These are phyloP conservation scores for Pythium dissimile DNA, from an alignment of 352 stramenopile species.

Conservation along the genomic window DNA sequence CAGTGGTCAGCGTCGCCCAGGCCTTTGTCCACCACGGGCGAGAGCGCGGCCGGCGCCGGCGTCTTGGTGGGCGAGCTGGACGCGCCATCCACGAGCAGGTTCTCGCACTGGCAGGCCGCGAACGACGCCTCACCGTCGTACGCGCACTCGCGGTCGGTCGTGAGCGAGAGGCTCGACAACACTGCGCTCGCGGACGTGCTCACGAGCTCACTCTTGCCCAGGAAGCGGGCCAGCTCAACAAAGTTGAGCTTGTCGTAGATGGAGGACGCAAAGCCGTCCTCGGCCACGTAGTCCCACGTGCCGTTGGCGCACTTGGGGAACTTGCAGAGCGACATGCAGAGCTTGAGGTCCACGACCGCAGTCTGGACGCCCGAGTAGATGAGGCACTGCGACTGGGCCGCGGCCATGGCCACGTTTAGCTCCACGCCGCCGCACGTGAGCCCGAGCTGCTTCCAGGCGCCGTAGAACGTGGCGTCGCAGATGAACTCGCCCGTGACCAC, in stretches of 20 bases:
- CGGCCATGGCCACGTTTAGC: slow-evolving; percentile 45
- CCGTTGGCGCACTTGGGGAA: slow-evolving; percentile 73
- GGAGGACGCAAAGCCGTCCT: slow-evolving; percentile 59
- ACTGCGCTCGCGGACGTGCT: slow-evolving; percentile 32
- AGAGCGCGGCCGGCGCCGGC: slow-evolving; percentile 9
- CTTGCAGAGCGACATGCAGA: slow-evolving; percentile 78
- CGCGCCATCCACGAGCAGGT: slow-evolving; percentile 21
- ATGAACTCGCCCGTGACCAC: slow-evolving; percentile 50
- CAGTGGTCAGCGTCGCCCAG: slow-evolving; percentile 64
- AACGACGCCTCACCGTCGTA: slow-evolving; percentile 62
- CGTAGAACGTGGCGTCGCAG: slow-evolving; percentile 76
- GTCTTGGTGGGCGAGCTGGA: slow-evolving; percentile 12
- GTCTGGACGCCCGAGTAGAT: slow-evolving; percentile 71
- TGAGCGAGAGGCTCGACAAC: slow-evolving; percentile 47
- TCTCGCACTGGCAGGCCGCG: slow-evolving; percentile 54
- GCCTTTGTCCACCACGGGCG: slow-evolving; percentile 42
- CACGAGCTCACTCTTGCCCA: slow-evolving; percentile 32
- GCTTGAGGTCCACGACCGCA: slow-evolving; percentile 47
- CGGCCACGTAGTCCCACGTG: slow-evolving; percentile 70
- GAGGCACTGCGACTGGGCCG: slow-evolving; percentile 57
- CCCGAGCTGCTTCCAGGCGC: slow-evolving; percentile 63
- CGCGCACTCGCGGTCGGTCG: slow-evolving; percentile 43
- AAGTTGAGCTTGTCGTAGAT: slow-evolving; percentile 76
- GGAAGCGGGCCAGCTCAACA: slow-evolving; percentile 46
- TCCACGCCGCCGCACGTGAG: slow-evolving; percentile 52